Percentiles rank a stretch among this genome's conserved stretches.
phyloP scores from a whole-genome alignment of 805 yeast species.

The Saturnispora galanensis region DNA sequence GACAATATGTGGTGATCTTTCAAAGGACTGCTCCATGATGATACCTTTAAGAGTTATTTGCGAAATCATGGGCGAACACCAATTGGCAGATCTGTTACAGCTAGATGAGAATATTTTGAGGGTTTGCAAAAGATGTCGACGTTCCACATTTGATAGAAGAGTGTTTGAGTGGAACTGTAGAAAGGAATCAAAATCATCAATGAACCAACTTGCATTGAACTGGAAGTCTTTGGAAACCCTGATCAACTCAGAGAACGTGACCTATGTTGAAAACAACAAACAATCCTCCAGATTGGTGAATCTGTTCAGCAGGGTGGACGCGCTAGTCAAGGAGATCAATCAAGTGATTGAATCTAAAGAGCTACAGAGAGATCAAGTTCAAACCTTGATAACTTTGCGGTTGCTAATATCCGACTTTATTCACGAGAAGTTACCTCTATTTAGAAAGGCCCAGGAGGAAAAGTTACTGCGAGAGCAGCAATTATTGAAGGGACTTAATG shows the following conservation, averaged over 20 bases:
- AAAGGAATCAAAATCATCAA: constrained; percentile 23
- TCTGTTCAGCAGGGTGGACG: constrained; percentile 44
- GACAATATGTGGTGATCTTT: constrained; percentile 63
- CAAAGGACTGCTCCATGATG: constrained; percentile 60
- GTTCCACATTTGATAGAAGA: constrained; percentile 46
- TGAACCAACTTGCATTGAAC: constrained; percentile 30
- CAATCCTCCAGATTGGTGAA: constrained; percentile 17
- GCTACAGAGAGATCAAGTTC: constrained; percentile 30
- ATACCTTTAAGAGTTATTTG: constrained; percentile 43
- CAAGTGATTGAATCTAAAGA: background rate
- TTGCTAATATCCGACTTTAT: constrained; percentile 48
- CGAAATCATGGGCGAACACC: constrained; percentile 24
- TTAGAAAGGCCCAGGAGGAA: constrained; percentile 46
- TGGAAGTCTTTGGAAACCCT: constrained; percentile 19
- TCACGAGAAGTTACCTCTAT: constrained; percentile 54
- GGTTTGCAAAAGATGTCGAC: constrained; percentile 63
- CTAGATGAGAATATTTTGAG: constrained; percentile 32
- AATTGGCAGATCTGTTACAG: constrained; percentile 1
- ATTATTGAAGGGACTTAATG: constrained; percentile 2
- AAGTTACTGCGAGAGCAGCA: constrained; percentile 13
- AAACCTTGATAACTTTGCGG: constrained; percentile 45
- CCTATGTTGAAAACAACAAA: constrained; percentile 27
- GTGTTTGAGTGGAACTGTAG: constrained; percentile 35
- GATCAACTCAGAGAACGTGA: constrained; percentile 16
- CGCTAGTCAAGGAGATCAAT: constrained; percentile 33